phyloP scores from a whole-genome alignment of 768 basidiomycete species.

The Rhodotorula babjevae region DNA sequence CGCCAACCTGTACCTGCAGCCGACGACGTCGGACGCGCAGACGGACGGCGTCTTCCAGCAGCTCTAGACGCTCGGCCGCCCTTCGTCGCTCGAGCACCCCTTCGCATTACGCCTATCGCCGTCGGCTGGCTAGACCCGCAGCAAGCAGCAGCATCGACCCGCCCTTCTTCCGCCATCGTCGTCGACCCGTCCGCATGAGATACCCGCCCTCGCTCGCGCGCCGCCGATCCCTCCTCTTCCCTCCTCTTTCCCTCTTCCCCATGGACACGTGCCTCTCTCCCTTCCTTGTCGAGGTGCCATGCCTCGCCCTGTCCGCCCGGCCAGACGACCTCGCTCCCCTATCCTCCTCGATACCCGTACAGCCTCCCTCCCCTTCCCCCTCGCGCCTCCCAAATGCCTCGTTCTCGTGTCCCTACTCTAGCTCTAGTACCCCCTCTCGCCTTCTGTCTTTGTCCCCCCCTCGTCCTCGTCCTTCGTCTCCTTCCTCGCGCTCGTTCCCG shows the following conservation, averaged over 20 bases:
- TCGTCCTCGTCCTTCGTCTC: neutral
- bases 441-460: neutral
- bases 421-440: neutral
- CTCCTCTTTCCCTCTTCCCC: neutral
- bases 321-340: neutral
- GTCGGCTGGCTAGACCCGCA: neutral
- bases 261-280: neutral
- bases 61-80: neutral
- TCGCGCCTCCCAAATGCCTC: neutral
- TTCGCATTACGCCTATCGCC: neutral
- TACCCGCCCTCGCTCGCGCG: neutral
- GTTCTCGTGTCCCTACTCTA: neutral
- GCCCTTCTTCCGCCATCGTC: neutral
- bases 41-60: conserved; percentile 3
- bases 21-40: neutral
- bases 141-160: neutral
- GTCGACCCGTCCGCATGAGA: neutral
- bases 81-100: neutral
- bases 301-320: neutral
- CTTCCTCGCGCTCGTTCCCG: neutral
- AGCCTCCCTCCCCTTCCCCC: neutral
- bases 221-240: neutral
- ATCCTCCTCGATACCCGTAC: neutral
- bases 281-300: neutral
- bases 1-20: conserved; percentile 56